Evolutionary conservation across 306 rosid species (phyloP), one percentile per base, ranked within the genome.

Genomic region (Quercus gilva): DNA sequence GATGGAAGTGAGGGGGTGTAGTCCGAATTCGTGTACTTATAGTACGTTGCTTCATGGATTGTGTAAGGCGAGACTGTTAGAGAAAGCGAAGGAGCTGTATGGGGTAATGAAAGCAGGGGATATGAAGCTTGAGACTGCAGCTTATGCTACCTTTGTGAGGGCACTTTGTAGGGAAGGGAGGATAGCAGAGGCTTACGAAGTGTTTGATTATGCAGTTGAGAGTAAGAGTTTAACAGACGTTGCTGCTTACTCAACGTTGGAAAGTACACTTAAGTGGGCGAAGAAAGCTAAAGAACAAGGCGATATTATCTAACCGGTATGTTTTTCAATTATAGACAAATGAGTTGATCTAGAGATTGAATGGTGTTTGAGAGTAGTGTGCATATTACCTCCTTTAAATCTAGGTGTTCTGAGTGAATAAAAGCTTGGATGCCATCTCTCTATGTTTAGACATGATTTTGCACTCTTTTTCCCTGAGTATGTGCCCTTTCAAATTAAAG

Each of bases 151-250:
- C 5, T 80, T 93, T 64, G 87, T 95, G 70, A 83, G 99, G 90
- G 78, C 84, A 3, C 88, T 95, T 25, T 93, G 99, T 72, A 91
- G 96, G 84, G 84, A 82, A 5, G 92, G 91, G n/a, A 89, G 90
- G 85, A 53, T 90, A 70, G 97, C 96, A 0, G 97, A 91, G 70
- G 98, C 96, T n/a, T 93, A 87, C 82, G 91, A 87, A 85, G 98
- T 90, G 71, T 95, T 93, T 80, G 98, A 95, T 86, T 95, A 89
- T 85, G 97, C 96, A 13, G 85, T 95, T 72, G 88, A 83, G 89
- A 91, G 94, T 84, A 93, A 90, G 92, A 95, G 98, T 79, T 65
- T 93, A 86, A 87, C 91, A 2, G 91, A 87, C 52, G 91, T 88
- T 75, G 71, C 90, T 52, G 98, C 99, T 78, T 95, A 93, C 88